These are phyloP conservation scores for Lepidopterella palustris DNA, from an alignment of 495 filamentous ascomycete species.

Conservation along the genomic window DNA sequence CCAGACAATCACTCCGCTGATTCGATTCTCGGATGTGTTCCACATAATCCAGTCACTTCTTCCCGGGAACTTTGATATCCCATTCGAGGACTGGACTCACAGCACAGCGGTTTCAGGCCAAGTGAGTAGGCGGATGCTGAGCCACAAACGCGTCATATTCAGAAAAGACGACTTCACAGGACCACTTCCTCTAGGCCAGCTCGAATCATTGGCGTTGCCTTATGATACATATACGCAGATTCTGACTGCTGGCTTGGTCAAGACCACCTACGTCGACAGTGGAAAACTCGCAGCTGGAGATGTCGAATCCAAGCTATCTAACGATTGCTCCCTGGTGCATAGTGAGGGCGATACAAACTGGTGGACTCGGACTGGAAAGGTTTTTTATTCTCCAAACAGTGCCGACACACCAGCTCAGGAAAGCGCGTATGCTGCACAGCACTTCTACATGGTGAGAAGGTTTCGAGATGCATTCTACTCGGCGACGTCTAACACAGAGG, in stretches of 20 bases:
- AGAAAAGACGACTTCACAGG: constrained; percentile 3
- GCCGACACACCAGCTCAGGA: not conserved
- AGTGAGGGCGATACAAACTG: not conserved
- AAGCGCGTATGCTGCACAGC: not conserved
- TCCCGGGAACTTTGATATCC: not conserved
- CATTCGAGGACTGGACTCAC: too few species aligned
- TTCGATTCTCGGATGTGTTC: not conserved
- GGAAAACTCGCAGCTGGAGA: not conserved
- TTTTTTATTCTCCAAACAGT: not conserved
- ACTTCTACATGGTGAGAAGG: not conserved
- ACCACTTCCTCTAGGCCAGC: not conserved
- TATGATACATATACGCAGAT: not conserved
- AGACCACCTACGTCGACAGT: not conserved
- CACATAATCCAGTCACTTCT: not conserved
- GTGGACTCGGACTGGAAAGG: not conserved
- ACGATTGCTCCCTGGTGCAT: not conserved
- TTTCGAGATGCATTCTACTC: not conserved
- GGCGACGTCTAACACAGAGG: not conserved
- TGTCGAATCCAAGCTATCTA: not conserved
- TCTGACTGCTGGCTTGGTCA: not conserved
- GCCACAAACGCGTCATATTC: not conserved
- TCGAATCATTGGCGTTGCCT: constrained; percentile 3
- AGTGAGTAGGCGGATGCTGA: not conserved
- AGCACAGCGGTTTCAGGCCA: too few species aligned
- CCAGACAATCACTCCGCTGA: not conserved